Conservation (phyloP, 345 rosid species). For the Isatis tinctoria region DNA sequence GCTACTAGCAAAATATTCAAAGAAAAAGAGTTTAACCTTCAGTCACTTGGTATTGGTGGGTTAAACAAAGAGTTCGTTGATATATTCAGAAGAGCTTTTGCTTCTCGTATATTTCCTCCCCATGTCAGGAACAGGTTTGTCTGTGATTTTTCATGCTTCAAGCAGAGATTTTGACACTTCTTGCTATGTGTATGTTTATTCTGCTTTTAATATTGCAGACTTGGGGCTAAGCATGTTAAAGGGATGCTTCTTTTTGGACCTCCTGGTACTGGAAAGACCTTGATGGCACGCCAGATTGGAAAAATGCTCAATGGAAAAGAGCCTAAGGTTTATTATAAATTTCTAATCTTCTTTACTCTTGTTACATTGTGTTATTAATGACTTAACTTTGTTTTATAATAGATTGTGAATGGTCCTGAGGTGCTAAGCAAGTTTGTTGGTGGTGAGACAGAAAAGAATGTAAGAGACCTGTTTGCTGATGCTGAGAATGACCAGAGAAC, state of each 20-base stretch:
- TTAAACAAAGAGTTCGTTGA: constrained; percentile 77
- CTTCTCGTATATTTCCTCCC: constrained; percentile 87
- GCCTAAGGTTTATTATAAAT: constrained; percentile 82
- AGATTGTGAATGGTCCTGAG: constrained; percentile 96
- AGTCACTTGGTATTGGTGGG: constrained; percentile 84
- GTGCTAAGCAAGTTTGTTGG: constrained; percentile 90
- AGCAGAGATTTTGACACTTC: background rate
- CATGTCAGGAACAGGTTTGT: constrained; percentile 78
- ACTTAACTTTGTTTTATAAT: too few species aligned
- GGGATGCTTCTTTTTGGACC: too few species aligned
- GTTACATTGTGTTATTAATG: too few species aligned
- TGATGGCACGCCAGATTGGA: constrained; percentile 94
- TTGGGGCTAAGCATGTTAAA: constrained; percentile 63
- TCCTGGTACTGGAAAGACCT: constrained; percentile 96
- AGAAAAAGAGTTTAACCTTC: constrained; percentile 86
- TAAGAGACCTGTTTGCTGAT: constrained; percentile 86
- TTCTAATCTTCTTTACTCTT: background rate
- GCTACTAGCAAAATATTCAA: constrained; percentile 81
- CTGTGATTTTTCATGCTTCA: constrained; percentile 5
- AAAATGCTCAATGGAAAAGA: constrained; percentile 89
- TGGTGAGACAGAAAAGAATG: constrained; percentile 92
- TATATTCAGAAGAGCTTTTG: constrained; percentile 92
- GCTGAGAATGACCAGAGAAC: constrained; percentile 85
- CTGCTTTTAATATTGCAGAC: background rate
- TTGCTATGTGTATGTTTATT: background rate